phyloP scores from a whole-genome alignment of 1,284 basidiomycete species.

The Cystobasidium sp. region DNA sequence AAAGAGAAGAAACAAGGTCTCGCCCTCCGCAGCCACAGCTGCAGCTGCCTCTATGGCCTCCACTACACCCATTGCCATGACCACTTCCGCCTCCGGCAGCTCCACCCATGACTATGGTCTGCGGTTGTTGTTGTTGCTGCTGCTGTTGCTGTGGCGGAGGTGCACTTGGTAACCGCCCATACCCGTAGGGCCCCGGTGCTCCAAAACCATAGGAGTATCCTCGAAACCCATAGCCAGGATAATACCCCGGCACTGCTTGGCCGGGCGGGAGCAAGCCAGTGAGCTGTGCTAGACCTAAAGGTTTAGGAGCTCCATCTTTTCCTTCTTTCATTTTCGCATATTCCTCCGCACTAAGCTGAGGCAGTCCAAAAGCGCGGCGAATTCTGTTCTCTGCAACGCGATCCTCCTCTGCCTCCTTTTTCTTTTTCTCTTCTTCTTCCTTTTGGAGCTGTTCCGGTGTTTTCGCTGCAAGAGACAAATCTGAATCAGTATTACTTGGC shows the following conservation, averaged over 20 bases:
- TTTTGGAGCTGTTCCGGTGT: slow-evolving; percentile 2
- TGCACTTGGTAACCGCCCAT: too few species aligned
- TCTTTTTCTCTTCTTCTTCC: slow-evolving; percentile 27
- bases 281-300: neutral
- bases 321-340: slow-evolving; percentile 1
- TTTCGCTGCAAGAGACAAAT: neutral
- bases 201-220: too few species aligned
- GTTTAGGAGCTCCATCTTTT: neutral
- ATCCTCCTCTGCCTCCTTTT: slow-evolving; percentile 19
- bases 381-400: slow-evolving; percentile 7
- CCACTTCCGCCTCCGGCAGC: neutral
- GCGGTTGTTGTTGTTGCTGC: too few species aligned
- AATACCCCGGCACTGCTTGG: too few species aligned
- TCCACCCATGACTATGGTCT: too few species aligned
- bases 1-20: neutral
- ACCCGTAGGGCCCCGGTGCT: too few species aligned
- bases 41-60: slow-evolving; percentile 1
- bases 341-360: neutral
- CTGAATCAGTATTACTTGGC: neutral
- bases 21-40: neutral
- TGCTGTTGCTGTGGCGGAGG: too few species aligned
- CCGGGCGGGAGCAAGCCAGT: too few species aligned
- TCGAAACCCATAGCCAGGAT: too few species aligned
- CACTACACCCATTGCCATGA: neutral
- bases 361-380: slow-evolving; percentile 9